These are phyloP conservation scores for Aspergillus texensis DNA, from an alignment of 2,329 filamentous ascomycete species.

Conservation along the genomic window DNA sequence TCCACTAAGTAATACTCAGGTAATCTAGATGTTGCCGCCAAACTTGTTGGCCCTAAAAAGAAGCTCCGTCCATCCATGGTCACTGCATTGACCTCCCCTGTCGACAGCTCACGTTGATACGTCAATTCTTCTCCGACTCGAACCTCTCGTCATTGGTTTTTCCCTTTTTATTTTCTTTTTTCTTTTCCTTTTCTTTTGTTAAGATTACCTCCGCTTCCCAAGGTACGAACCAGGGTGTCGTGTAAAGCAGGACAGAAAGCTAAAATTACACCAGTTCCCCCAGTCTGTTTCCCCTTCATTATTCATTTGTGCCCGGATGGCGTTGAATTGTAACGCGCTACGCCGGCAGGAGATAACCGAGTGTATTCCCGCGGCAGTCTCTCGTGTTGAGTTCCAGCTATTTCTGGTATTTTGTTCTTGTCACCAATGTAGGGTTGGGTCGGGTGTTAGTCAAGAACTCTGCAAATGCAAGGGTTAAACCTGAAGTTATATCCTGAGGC, in stretches of 20 bases:
- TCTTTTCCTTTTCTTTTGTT: background rate
- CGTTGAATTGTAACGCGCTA: slow-evolving; percentile 1
- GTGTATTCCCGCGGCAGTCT: background rate
- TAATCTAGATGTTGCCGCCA: slow-evolving; percentile 30
- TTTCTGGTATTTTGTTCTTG: background rate
- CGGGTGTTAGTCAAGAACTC: slow-evolving; percentile 15
- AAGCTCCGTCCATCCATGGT: background rate
- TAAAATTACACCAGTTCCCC: background rate
- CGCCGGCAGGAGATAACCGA: slow-evolving; percentile 1
- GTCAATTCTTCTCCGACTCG: slow-evolving; percentile 24
- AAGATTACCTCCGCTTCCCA: background rate
- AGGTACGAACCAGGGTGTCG: slow-evolving; percentile 1
- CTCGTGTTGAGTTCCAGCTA: background rate
- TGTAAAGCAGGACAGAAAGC: slow-evolving; percentile 4
- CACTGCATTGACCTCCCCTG: slow-evolving; percentile 20
- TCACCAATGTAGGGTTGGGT: slow-evolving; percentile 11
- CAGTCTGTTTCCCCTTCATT: background rate
- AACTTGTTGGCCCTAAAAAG: slow-evolving; percentile 5
- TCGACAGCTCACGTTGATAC: slow-evolving; percentile 34
- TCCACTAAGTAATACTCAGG: slow-evolving; percentile 1
- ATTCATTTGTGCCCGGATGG: slow-evolving; percentile 2
- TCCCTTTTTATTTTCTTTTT: background rate
- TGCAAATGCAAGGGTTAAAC: slow-evolving; percentile 22
- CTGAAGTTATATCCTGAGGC: slow-evolving; percentile 13
- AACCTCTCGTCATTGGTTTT: background rate